Conservation (phyloP, 805 yeast genomes). For the Myxozyma nipponensis region DNA sequence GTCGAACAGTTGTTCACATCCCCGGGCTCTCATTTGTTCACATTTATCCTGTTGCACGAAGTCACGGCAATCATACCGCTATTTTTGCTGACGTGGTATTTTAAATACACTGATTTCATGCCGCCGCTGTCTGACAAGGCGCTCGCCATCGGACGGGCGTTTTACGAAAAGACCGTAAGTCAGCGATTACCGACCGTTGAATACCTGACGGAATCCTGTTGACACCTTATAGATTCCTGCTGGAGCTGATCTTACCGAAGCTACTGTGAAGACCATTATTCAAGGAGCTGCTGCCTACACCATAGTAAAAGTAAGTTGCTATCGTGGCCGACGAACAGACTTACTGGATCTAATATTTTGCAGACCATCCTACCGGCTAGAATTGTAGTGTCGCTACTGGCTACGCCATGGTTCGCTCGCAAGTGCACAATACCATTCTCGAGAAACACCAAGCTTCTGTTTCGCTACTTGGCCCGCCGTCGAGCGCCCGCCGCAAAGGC, state of each 20-base stretch:
- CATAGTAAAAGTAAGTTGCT: slow-evolving; percentile 51
- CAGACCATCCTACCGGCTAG: slow-evolving; percentile 49
- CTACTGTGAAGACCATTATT: slow-evolving; percentile 52
- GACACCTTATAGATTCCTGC: slow-evolving; percentile 9
- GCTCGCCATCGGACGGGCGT: slow-evolving; percentile 54
- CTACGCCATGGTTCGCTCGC: slow-evolving; percentile 58
- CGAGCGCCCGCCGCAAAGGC: neutral
- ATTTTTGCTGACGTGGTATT: slow-evolving; percentile 60
- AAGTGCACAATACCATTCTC: slow-evolving; percentile 46
- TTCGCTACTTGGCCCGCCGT: neutral
- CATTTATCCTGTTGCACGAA: slow-evolving; percentile 70
- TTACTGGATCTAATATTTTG: neutral
- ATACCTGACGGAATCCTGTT: slow-evolving; percentile 33
- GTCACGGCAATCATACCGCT: slow-evolving; percentile 70
- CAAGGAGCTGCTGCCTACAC: slow-evolving; percentile 78
- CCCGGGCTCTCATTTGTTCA: slow-evolving; percentile 57
- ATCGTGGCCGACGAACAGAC: neutral
- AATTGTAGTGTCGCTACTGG: slow-evolving; percentile 46
- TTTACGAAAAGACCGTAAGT: slow-evolving; percentile 52
- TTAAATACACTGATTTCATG: slow-evolving; percentile 53
- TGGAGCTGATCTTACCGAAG: slow-evolving; percentile 42
- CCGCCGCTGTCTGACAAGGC: slow-evolving; percentile 57
- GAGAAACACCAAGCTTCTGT: neutral
- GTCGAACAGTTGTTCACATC: slow-evolving; percentile 50
- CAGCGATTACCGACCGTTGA: slow-evolving; percentile 35